Evolutionary conservation across 768 basidiomycete species (phyloP), one percentile per base, ranked within the genome.

Genomic region (Melanogaster broomeanus): DNA sequence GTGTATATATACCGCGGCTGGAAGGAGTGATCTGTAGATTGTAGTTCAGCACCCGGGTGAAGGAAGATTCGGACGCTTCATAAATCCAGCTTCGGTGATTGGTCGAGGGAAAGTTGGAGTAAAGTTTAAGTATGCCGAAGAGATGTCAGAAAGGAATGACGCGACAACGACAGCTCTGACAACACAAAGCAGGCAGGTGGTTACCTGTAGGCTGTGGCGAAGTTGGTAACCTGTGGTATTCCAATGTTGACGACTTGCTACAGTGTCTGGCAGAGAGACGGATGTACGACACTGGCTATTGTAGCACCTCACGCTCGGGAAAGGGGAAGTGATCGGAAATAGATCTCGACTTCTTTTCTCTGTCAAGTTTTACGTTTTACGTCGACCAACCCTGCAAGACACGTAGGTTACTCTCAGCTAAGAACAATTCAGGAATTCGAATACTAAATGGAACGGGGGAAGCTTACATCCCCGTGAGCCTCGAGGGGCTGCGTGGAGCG

Each of bases 301-400:
- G n/a, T 15, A 28, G 22, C 22, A 22, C 22, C 41, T 24, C 21
- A 24, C 5, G 31, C 25, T 42, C 27, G 41, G 41, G 41, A 13
- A 42, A 42, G 13, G 11, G 41, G 41, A 28, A 42, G 41, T 24
- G 22, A 42, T 24, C 27, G 27, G 22, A 24, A 7, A 42, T 42
- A 16, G 22, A 18, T 9, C 22, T 11, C 13, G 11, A 22, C 16
- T 15, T 42, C 41, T 24, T 24, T 43, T 30, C 42, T 25, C 42
- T 43, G 42, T 43, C 42, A 30, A 27, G 25, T 43, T 43, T 43
- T 43, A 43, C 42, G 25, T 43, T 43, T 43, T 43, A 43, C 42
- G 42, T 43, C 24, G 42, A 43, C 16, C 4, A 35, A 6, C 35
- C 18, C 35, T 37, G 18, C 35, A 37, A 37, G 31, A 37, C 35